phyloP scores from a whole-genome alignment of 1,284 basidiomycete species.

The Rugosomyces carneus region DNA sequence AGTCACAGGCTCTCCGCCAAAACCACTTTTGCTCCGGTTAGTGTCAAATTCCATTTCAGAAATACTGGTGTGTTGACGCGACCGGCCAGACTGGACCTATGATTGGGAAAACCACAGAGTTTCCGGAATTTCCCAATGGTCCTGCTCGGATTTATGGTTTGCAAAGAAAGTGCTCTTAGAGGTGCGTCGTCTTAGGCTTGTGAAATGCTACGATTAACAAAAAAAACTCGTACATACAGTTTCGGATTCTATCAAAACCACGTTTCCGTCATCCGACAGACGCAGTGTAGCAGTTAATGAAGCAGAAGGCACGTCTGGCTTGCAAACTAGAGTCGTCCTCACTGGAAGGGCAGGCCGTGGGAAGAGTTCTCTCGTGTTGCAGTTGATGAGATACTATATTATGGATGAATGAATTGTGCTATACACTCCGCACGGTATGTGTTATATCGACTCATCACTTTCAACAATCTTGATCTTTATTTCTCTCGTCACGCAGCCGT shows the following conservation, averaged over 20 bases:
- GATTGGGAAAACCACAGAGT: constrained; percentile 37
- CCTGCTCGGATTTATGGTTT: constrained; percentile 57
- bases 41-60: too few species aligned
- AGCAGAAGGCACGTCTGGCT: constrained; percentile 37
- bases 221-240: constrained; percentile 48
- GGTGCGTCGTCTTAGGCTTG: constrained; percentile 30
- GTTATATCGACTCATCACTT: neutral
- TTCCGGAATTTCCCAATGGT: constrained; percentile 38
- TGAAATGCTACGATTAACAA: neutral
- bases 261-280: constrained; percentile 63
- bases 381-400: constrained; percentile 71
- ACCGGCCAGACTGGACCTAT: constrained; percentile 14
- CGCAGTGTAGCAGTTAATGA: constrained; percentile 42
- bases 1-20: too few species aligned
- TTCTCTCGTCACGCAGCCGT: constrained; percentile 39
- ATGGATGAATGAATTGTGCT: constrained; percentile 78
- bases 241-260: constrained; percentile 57
- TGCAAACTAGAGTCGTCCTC: constrained; percentile 48
- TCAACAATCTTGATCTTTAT: neutral
- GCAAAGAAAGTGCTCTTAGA: constrained; percentile 62
- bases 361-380: constrained; percentile 80
- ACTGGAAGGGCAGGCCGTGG: constrained; percentile 79
- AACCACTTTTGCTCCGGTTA: too few species aligned
- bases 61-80: too few species aligned
- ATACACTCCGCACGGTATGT: constrained; percentile 78